A percentile compares a stretch with the other conserved stretches of the same genome.
These are phyloP conservation scores for Cenococcum geophilum DNA, from an alignment of 495 filamentous ascomycete genomes.

Conservation along the genomic window DNA sequence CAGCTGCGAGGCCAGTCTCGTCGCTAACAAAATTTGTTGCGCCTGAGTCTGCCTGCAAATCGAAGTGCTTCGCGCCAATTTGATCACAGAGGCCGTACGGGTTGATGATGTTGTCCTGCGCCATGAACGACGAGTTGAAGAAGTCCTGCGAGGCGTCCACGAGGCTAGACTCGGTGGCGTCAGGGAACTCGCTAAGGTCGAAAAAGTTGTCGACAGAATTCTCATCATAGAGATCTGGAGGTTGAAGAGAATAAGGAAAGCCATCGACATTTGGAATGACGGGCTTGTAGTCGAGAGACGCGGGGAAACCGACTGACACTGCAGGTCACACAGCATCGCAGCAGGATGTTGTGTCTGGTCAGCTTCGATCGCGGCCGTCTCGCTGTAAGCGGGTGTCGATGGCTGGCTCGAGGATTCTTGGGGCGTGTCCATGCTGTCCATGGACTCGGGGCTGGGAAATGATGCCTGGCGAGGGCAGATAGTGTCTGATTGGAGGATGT, in stretches of 20 bases:
- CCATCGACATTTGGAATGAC: slow-evolving; percentile 12
- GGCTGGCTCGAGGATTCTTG: slow-evolving; percentile 38
- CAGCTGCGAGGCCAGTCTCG: slow-evolving; percentile 75
- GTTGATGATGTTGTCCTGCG: slow-evolving; percentile 25
- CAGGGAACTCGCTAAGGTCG: slow-evolving; percentile 26
- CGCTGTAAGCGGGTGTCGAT: slow-evolving; percentile 24
- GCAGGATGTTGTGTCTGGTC: slow-evolving; percentile 99
- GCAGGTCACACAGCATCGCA: slow-evolving; percentile 99
- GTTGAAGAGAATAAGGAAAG: slow-evolving; percentile 26
- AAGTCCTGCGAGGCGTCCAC: slow-evolving; percentile 16
- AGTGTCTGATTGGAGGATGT: slow-evolving; percentile 20
- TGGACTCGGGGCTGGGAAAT: slow-evolving; percentile 30
- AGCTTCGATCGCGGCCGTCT: slow-evolving; percentile 56
- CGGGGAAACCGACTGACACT: slow-evolving; percentile 70
- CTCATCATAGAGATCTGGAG: slow-evolving; percentile 16
- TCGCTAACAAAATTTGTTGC: slow-evolving; percentile 88
- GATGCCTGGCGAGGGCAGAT: slow-evolving; percentile 29
- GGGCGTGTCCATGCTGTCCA: slow-evolving; percentile 39
- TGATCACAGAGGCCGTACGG: slow-evolving; percentile 37
- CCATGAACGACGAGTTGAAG: slow-evolving; percentile 20
- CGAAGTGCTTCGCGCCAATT: slow-evolving; percentile 51
- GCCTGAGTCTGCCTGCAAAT: slow-evolving; percentile 87
- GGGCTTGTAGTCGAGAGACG: slow-evolving; percentile 4
- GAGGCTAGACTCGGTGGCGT: slow-evolving; percentile 14
- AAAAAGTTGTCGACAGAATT: slow-evolving; percentile 25